Evolutionary conservation across 306 rosid species (phyloP), one percentile per base, ranked within the genome.

Genomic region (Vigna hirtella): DNA sequence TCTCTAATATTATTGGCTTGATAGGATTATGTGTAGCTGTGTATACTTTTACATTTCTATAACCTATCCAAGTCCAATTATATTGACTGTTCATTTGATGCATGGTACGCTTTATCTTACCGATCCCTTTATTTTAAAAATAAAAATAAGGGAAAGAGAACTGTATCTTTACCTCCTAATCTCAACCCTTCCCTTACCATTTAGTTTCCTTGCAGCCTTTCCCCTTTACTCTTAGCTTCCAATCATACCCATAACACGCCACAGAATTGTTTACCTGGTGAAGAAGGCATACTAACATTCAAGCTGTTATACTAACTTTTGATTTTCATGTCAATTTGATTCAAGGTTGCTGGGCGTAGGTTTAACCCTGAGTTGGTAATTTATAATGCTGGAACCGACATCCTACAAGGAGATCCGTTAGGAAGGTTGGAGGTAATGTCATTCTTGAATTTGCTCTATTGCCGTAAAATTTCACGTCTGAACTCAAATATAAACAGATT

Each of bases 321-420:
- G 48, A 61, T 73, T 77, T 74, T 73, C 55, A 56, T 73, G 40
- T 64, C 63, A 2, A 76, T 72, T 56, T 72, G 51, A 71, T 79
- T 79, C 83, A 79, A 95, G 98, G 89, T 91, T 82, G 97, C 93
- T 45, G 88, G 78, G 58, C 75, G 14, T 22, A 86, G 80, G 38
- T 88, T 87, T 86, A 79, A 88, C 72, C 98, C 98, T 50, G 97
- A 92, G 83, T 85, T 95, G 84, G 51, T 95, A 72, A 77, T 92
- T 82, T 92, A 89, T 85, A 94, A 92, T 56, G 98, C 98, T 73
- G 98, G 98, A 87, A 95, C 98, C 42, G 98, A 95, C 92, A 87
- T 95, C 77, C 83, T 95, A 38, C 97, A 95, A 22, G 97, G 97
- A 79, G 98, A 94, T 82, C 95, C 97, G 70, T 79, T 94, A 70